These are phyloP conservation scores for Cyclotella baltica DNA, from an alignment of 108 stramenopile genomes.

Conservation along the genomic window DNA sequence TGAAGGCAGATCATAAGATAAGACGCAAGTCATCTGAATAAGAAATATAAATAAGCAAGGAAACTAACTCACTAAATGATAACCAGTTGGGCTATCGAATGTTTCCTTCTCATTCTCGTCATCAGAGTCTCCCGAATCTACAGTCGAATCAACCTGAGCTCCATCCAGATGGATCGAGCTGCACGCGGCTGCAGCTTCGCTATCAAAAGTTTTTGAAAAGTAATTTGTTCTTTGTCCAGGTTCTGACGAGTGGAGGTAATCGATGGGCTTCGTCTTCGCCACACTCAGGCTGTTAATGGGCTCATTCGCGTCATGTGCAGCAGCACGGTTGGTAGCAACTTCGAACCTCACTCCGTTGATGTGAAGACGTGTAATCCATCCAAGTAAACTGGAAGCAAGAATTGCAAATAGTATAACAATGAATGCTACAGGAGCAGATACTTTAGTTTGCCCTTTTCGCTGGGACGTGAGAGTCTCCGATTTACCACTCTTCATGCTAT, in stretches of 20 bases:
- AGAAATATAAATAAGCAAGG: not conserved
- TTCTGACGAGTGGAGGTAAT: not conserved
- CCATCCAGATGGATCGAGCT: not conserved
- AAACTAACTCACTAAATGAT: slow-evolving; percentile 24
- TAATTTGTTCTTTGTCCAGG: not conserved
- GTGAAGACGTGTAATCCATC: not conserved
- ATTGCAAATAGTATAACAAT: not conserved
- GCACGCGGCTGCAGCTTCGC: not conserved
- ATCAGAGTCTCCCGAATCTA: not conserved
- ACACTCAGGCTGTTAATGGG: not conserved
- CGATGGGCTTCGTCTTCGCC: not conserved
- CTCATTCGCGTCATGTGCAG: not conserved
- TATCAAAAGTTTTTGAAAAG: not conserved
- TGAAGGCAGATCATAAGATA: not conserved
- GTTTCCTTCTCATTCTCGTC: slow-evolving; percentile 16
- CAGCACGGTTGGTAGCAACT: not conserved
- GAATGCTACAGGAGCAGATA: too few relatives aligned
- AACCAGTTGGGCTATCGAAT: slow-evolving; percentile 14
- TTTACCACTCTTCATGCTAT: too few relatives aligned
- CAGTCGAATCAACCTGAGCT: not conserved
- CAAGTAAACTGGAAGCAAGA: not conserved
- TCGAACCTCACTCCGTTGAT: not conserved
- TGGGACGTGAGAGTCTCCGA: not conserved
- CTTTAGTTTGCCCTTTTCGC: not conserved
- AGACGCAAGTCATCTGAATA: not conserved